phyloP scores from a whole-genome alignment of 2,329 filamentous ascomycete species.

The Sporothrix sp. region DNA sequence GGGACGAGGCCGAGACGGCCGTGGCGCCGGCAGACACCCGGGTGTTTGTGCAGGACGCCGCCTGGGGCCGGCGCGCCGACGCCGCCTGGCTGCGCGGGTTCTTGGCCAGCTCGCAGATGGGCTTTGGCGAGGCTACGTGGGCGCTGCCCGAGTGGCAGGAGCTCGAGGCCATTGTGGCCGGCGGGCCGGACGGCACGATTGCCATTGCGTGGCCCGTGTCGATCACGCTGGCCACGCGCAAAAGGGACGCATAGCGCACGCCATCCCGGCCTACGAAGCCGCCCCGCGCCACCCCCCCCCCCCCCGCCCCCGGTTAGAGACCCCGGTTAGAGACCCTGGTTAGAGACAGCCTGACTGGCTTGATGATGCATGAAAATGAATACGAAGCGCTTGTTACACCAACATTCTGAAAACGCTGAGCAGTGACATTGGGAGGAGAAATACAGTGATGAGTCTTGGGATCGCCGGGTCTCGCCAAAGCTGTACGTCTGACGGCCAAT shows the following conservation, averaged over 20 bases:
- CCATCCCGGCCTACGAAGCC: background rate
- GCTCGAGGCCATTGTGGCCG: constrained; percentile 15
- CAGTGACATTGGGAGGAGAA: no score
- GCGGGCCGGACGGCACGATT: constrained; percentile 9
- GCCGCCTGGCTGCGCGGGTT: constrained; percentile 18
- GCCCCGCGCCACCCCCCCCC: no score
- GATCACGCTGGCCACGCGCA: constrained; percentile 15
- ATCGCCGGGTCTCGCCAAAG: no score
- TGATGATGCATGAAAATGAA: no score
- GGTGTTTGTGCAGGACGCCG: constrained; percentile 5
- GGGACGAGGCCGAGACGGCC: constrained; percentile 5
- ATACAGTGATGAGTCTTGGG: no score
- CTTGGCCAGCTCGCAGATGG: constrained; percentile 17
- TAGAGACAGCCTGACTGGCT: no score
- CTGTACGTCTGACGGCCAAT: no score
- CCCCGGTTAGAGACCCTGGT: no score
- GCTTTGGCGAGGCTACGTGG: constrained; percentile 18
- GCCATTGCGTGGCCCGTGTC: constrained; percentile 17
- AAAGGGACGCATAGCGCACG: background rate
- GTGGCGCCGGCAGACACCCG: constrained; percentile 4
- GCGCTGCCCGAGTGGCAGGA: constrained; percentile 14
- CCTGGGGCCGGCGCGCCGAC: constrained; percentile 17
- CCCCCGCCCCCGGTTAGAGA: no score
- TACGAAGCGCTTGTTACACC: no score
- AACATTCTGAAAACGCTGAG: no score